Evolutionary conservation across 495 filamentous ascomycete genomes (phyloP).

Genomic region (Neurospora tetraspora): DNA sequence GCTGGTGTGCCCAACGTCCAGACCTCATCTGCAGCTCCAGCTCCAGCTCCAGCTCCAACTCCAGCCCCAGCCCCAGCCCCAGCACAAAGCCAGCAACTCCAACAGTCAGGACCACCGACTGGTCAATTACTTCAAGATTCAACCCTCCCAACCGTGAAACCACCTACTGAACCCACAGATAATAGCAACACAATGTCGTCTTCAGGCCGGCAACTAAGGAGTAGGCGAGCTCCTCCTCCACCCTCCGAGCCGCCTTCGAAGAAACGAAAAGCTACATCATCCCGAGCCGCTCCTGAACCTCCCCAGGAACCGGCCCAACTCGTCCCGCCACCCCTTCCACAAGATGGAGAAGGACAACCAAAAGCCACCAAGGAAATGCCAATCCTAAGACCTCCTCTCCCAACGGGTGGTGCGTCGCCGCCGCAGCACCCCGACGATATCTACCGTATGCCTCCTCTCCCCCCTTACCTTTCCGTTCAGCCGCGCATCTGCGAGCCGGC

Average conservation of each 20-base stretch:
- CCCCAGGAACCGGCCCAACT: neutral
- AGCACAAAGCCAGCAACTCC: neutral
- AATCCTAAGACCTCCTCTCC: neutral
- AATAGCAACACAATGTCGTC: neutral
- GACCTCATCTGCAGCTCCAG: neutral
- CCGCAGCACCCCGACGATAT: neutral
- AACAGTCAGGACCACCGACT: neutral
- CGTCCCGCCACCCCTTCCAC: neutral
- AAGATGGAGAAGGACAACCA: neutral
- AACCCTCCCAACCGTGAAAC: neutral
- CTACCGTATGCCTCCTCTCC: conserved; percentile 1
- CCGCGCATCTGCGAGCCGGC: conserved; percentile 5
- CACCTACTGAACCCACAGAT: neutral
- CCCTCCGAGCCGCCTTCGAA: neutral
- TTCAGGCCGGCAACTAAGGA: neutral
- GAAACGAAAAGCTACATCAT: neutral
- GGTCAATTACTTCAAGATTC: neutral
- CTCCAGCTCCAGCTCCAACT: neutral
- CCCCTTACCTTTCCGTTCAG: neutral
- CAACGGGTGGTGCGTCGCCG: neutral
- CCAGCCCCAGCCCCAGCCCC: neutral
- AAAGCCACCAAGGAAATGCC: neutral
- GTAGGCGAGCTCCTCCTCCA: neutral
- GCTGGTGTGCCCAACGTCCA: neutral
- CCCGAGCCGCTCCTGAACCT: neutral